Evolutionary conservation across 1,284 basidiomycete genomes (phyloP).

Genomic region (Sporisorium reilianum): DNA sequence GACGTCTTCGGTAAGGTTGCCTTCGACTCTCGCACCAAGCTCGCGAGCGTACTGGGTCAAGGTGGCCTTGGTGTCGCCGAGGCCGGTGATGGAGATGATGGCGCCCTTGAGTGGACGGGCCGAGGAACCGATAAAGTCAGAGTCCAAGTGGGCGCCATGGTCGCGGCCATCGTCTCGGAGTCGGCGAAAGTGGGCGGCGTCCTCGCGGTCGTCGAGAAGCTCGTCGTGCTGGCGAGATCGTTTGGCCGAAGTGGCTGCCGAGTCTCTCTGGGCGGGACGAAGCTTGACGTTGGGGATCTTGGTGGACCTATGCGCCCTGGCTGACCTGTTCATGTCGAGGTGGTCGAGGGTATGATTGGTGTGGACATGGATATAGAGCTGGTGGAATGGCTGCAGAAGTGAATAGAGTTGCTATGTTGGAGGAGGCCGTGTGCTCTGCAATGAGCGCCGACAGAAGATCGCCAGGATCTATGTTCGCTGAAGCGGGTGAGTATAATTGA

Average conservation of each 20-base stretch:
- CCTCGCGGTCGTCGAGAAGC: slow-evolving; percentile 53
- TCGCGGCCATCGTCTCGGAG: slow-evolving; percentile 65
- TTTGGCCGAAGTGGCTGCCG: slow-evolving; percentile 16
- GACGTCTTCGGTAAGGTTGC: slow-evolving; percentile 80
- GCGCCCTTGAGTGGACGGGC: slow-evolving; percentile 77
- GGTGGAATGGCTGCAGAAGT: background rate
- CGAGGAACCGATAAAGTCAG: slow-evolving; percentile 57
- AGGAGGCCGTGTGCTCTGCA: background rate
- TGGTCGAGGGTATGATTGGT: background rate
- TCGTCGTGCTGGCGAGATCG: slow-evolving; percentile 18
- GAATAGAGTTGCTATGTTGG: background rate
- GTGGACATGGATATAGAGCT: slow-evolving; percentile 6
- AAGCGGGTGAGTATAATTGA: background rate
- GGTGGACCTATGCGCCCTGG: slow-evolving; percentile 60
- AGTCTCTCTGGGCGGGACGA: slow-evolving; percentile 42
- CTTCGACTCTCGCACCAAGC: slow-evolving; percentile 78
- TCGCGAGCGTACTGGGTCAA: slow-evolving; percentile 80
- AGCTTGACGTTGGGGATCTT: slow-evolving; percentile 68
- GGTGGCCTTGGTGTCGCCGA: slow-evolving; percentile 76
- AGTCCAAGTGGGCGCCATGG: slow-evolving; percentile 55
- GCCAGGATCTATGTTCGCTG: background rate
- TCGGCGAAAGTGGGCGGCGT: slow-evolving; percentile 55
- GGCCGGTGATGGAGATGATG: slow-evolving; percentile 79
- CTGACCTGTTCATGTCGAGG: slow-evolving; percentile 55
- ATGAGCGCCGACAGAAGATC: background rate